Evolutionary conservation across 2,329 filamentous ascomycete genomes (phyloP).

Genomic region (Ceratocystis lukuohia): DNA sequence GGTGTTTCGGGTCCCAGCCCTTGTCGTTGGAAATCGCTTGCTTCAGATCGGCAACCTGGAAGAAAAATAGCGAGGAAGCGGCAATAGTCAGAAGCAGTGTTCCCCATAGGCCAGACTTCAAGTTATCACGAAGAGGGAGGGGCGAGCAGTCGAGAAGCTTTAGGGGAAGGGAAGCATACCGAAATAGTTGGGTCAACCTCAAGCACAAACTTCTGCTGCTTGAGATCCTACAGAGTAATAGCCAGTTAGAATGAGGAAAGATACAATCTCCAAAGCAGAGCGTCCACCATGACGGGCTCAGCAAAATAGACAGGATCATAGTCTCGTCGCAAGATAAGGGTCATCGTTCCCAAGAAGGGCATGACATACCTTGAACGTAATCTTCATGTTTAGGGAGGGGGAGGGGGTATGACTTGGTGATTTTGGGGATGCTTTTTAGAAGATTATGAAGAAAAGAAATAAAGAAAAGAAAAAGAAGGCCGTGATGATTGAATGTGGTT

Average conservation of each 20-base stretch:
- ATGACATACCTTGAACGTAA: conserved; percentile 48
- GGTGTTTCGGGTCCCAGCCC: conserved; percentile 77
- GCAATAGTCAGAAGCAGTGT: background rate
- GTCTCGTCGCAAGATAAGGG: too few relatives aligned
- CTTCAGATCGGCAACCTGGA: conserved; percentile 77
- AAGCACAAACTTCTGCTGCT: conserved; percentile 96
- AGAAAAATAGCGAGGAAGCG: background rate
- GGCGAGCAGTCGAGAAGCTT: conserved; percentile 11
- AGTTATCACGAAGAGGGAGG: background rate
- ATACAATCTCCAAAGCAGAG: conserved; percentile 7
- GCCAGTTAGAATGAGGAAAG: background rate
- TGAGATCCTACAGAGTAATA: conserved; percentile 58
- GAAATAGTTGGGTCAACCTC: conserved; percentile 87
- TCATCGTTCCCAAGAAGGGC: too few relatives aligned
- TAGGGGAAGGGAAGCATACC: conserved; percentile 36
- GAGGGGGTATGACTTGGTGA: too few relatives aligned
- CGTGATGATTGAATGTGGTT: background rate
- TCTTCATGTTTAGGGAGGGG: conserved; percentile 44
- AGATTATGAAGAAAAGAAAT: conserved; percentile 1
- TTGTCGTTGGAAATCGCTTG: conserved; percentile 84
- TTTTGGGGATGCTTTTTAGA: too few relatives aligned
- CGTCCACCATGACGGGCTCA: background rate
- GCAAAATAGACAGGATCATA: too few relatives aligned
- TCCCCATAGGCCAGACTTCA: background rate
- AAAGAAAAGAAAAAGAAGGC: background rate